phyloP scores from a whole-genome alignment of 2,329 filamentous ascomycete species.

The Purpureocillium lavendulum region DNA sequence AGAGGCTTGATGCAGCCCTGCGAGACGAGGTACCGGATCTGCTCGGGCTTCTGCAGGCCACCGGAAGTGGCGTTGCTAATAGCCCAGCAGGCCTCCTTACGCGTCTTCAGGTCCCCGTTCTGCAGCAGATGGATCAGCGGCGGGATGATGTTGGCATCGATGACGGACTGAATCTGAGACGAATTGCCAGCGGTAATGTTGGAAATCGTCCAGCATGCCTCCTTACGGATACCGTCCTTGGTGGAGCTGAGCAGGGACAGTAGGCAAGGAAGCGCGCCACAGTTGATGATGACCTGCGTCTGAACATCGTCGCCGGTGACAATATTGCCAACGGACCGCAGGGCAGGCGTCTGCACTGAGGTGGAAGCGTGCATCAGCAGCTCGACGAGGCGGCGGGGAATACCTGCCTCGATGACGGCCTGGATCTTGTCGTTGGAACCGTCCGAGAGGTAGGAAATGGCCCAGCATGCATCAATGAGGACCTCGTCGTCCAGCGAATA shows the following conservation, averaged over 20 bases:
- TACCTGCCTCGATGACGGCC: conserved; percentile 96
- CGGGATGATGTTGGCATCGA: conserved; percentile 94
- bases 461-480: conserved; percentile 98
- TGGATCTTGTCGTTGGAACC: conserved; percentile 99
- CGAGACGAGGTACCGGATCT: conserved; percentile 89
- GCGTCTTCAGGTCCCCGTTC: conserved; percentile 97
- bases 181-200: conserved; percentile 99
- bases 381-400: conserved; percentile 91
- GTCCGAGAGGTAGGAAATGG: conserved; percentile 96
- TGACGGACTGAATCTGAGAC: conserved; percentile 90
- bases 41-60: conserved; percentile 95
- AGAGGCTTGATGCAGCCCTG: conserved; percentile 96
- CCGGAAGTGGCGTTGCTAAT: conserved; percentile 98
- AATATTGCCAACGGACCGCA: conserved; percentile 96
- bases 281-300: conserved; percentile 99
- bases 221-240: conserved; percentile 98
- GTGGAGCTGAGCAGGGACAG: conserved; percentile 89
- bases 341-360: conserved; percentile 93
- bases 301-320: conserved; percentile 98
- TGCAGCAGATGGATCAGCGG: conserved; percentile 92
- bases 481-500: conserved; percentile 98
- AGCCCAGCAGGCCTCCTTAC: conserved; percentile 98
- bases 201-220: conserved; percentile 99
- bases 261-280: conserved; percentile 84
- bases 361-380: conserved; percentile 97